Evolutionary conservation across 805 yeast genomes (phyloP), one percentile per base, ranked within the genome.

Genomic region (Pichia californica): DNA sequence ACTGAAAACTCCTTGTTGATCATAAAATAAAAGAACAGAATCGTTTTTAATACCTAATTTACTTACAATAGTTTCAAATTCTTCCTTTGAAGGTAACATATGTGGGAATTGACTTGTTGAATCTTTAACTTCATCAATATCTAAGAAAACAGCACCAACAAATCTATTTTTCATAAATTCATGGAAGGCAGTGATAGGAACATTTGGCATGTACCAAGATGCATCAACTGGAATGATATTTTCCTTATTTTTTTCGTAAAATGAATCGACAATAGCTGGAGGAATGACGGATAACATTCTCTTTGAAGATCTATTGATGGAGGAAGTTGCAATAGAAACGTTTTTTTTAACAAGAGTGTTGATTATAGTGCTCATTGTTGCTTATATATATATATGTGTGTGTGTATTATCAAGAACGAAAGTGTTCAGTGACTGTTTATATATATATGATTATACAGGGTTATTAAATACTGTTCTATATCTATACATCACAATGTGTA

Each of bases 151-250:
- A 0, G 96, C 73, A 14, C 81, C 79, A 9, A 84, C 64, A 11
- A 65, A 44, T 48, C 97, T 74, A 41, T 73, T 78, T 20, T 68
- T 59, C 34, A 66, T 62, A 56, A 72, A 81, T 58, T 88, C 87
- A 18, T 72, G 68, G 31, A 60, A 62, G 0, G 83, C 89, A 50
- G 76, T 70, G 35, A 75, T 69, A 10, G 82, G 80, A 31, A 66
- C 68, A 55, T 80, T 82, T 38, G 98, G 96, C 77, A 91, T 73
- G 62, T 80, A 88, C 97, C 98, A 93, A 0, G 97, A 81, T 5
- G 94, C 79, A 61, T 91, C 99, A 18, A 91, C 67, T 1, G 95
- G 82, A 10, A 83, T 47, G 11, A 58, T 37, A 14, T 41, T 28
- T 10, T 37, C 35, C 3, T 20, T 30, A 15, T 41, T 35, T n/a